These are phyloP conservation scores for Lasiodiplodia gonubiensis DNA, from an alignment of 2,329 filamentous ascomycete species.

Conservation along the genomic window DNA sequence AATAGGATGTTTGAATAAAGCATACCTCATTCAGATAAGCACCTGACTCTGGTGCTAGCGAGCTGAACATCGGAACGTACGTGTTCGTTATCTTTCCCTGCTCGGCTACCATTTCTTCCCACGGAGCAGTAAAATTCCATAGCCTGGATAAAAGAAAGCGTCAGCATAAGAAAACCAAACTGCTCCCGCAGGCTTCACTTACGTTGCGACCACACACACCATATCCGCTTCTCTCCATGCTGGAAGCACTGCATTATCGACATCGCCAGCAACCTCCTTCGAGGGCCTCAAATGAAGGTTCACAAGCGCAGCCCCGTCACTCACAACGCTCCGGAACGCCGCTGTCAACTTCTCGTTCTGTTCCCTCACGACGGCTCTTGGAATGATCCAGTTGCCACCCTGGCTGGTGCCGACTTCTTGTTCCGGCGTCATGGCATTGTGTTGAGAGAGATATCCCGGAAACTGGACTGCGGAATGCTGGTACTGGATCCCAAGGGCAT, in stretches of 20 bases:
- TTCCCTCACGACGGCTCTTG: slow-evolving; percentile 1
- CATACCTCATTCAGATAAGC: slow-evolving; percentile 34
- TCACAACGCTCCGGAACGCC: not conserved
- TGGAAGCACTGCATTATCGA: slow-evolving; percentile 16
- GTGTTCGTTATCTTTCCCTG: not conserved
- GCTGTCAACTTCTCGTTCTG: slow-evolving; percentile 35
- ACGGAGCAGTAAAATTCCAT: slow-evolving; percentile 17
- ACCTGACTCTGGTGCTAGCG: slow-evolving; percentile 30
- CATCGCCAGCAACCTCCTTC: slow-evolving; percentile 25
- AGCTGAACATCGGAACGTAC: slow-evolving; percentile 29
- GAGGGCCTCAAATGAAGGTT: slow-evolving; percentile 31
- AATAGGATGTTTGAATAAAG: not conserved
- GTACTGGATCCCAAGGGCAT: not conserved
- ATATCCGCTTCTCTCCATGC: not conserved
- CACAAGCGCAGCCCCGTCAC: slow-evolving; percentile 22
- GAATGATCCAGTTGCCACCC: slow-evolving; percentile 33
- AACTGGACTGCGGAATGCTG: not conserved
- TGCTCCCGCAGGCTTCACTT: too few species aligned
- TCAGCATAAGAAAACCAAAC: too few species aligned
- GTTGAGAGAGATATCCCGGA: not conserved
- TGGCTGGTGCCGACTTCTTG: slow-evolving; percentile 38
- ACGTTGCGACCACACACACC: not conserved
- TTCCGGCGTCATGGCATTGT: slow-evolving; percentile 4
- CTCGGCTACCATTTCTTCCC: slow-evolving; percentile 31
- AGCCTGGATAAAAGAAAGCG: not conserved